Conservation (phyloP, 345 rosid genomes). For the Dovyalis caffra region DNA sequence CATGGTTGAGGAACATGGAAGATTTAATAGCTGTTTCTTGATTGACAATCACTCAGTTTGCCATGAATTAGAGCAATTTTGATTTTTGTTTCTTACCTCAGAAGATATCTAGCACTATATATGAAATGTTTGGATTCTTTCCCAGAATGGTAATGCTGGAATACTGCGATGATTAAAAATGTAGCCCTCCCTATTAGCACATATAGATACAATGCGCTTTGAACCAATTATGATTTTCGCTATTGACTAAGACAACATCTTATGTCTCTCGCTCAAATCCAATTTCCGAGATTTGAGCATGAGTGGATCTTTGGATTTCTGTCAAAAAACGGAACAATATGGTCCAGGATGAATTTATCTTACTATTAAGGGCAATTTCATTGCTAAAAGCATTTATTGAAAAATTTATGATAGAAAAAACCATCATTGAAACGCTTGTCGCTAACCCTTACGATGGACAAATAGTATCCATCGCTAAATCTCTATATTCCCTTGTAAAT, state of each 20-base stretch:
- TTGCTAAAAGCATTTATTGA: too few species aligned
- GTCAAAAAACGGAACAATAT: too few species aligned
- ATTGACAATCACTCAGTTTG: not conserved
- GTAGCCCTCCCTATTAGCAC: not conserved
- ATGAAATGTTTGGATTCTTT: not conserved
- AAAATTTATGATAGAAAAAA: too few species aligned
- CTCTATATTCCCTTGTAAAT: too few species aligned
- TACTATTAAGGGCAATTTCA: too few species aligned
- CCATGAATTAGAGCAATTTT: not conserved
- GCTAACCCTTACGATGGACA: too few species aligned
- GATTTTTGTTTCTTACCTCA: not conserved
- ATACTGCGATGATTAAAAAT: too few species aligned
- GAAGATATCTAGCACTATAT: not conserved
- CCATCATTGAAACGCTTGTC: too few species aligned
- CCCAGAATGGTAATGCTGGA: too few species aligned
- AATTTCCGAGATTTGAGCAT: not conserved
- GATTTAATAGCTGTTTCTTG: not conserved
- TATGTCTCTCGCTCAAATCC: not conserved
- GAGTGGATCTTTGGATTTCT: too few species aligned
- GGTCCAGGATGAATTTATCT: too few species aligned
- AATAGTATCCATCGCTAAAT: too few species aligned
- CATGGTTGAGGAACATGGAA: conserved; percentile 13
- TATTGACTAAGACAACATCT: not conserved
- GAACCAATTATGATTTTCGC: not conserved
- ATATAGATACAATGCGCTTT: not conserved